Evolutionary conservation across 2,329 filamentous ascomycete genomes (phyloP), one percentile per base, ranked within the genome.

Genomic region (Helotiales sp.): DNA sequence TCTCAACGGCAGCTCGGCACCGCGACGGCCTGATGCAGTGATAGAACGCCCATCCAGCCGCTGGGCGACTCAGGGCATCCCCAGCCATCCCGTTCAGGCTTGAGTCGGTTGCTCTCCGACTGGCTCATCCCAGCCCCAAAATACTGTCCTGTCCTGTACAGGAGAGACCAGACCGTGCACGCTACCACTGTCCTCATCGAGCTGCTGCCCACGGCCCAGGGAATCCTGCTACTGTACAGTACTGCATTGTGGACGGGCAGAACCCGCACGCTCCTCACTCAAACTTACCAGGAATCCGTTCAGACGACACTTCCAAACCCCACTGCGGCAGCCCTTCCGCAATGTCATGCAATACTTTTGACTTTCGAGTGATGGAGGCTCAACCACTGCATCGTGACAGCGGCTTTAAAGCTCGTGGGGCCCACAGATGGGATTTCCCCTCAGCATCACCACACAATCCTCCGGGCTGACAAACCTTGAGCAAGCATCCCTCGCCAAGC

Each of bases 321-420:
- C 40, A 27, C 40, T 25, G 40, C 40, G 40, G 40, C 3, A 44
- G 27, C 13, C 22, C 38, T 44, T 46, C 51, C 51, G 27, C 38
- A 25, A 24, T 46, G 27, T 53, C 36, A 33, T 53, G 36, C 36
- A 46, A 33, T 10, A 27, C 33, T 24, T 22, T 25, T 30, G 27
- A 25, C 36, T 40, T 30, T 42, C 3, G 3, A 24, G 17, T 5
- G n/a, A 44, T 46, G 36, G 51, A 46, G 27, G 38, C 51, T 53
- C 38, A 53, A 53, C n/a, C n/a, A n/a, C n/a, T n/a, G n/a, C 44
- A 44, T 46, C 17, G 10, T 46, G 22, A 44, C 38, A 40, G n/a
- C 17, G 36, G 25, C n/a, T 25, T 3, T 34, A 27, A 33, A 17
- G 25, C 51, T 27, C 31, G 27, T 44, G 24, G n/a, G 33, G 36